Evolutionary conservation across 805 yeast genomes (phyloP), one percentile per base, ranked within the genome.

Genomic region (Suhomyces emberorum): DNA sequence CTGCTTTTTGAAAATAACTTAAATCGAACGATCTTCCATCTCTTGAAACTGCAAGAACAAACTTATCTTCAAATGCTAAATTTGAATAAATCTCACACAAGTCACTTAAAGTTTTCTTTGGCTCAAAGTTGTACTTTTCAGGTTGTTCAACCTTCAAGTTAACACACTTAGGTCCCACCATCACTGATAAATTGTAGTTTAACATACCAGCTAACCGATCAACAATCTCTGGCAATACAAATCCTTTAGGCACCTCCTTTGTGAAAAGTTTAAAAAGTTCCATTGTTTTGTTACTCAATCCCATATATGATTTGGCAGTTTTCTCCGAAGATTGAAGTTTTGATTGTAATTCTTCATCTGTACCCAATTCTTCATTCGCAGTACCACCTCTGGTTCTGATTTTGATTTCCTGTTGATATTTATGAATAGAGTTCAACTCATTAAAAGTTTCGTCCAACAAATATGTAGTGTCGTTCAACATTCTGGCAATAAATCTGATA

Each of bases 141-240:
- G 97, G 97, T 43, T 83, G 74, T 41, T 74, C 72, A 19, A 93
- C 98, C 54, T 86, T 88, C 49, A 93, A 74, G 34, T 84, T 88
- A 7, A 89, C 77, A 64, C 96, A 89, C 54, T 84, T 83, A 11
- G 98, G 97, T 0, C 99, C 99, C 17, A 88, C 97, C 60, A 93
- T 69, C n/a, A 91, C 88, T 33, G 79, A 84, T 43, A 93, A 67
- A 56, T 93, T 93, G 62, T 89, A 91, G 63, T 93, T 84, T 56
- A 93, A 69, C 99, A 93, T 93, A 30, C 95, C 88, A 0, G 98
- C 95, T 44, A 93, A 69, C 59, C 98, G 75, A 51, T 88, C 96
- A 28, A 91, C 96, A 51, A 93, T 81, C 61, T 93, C 98, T 2
- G 86, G 79, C 28, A 87, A 83, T 3, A 80, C 78, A 62, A 93